phyloP scores from a whole-genome alignment of 2,329 filamentous ascomycete species.

The Apiospora rasikravindrae region DNA sequence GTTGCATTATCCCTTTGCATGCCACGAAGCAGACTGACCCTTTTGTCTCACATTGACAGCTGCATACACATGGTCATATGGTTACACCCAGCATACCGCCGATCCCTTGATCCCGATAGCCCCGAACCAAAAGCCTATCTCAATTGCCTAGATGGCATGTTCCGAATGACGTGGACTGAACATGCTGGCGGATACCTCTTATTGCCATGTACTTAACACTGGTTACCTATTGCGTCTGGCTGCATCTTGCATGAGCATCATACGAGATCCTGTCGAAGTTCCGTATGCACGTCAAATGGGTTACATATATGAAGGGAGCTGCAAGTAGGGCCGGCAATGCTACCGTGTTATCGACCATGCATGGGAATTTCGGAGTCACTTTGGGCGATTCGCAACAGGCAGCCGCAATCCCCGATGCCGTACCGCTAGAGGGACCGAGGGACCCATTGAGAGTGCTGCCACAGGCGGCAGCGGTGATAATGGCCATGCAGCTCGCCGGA shows the following conservation, averaged over 20 bases:
- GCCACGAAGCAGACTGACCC: neutral
- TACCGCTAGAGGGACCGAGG: neutral
- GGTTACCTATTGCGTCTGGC: neutral
- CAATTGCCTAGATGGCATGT: neutral
- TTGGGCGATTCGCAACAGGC: neutral
- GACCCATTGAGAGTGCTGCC: conserved; percentile 9
- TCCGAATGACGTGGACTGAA: neutral
- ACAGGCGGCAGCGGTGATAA: neutral
- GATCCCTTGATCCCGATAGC: neutral
- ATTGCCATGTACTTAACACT: neutral
- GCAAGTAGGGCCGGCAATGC: conserved; percentile 8
- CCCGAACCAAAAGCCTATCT: neutral
- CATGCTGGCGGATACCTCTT: neutral
- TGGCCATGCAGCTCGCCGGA: conserved; percentile 6
- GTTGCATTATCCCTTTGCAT: neutral
- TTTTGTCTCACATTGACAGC: neutral
- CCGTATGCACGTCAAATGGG: conserved; percentile 8
- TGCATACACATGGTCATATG: neutral
- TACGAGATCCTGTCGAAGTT: conserved; percentile 8
- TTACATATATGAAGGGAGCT: neutral
- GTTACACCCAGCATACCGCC: neutral
- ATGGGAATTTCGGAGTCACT: neutral
- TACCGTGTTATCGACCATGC: neutral
- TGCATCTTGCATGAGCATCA: conserved; percentile 16
- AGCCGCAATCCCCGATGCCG: conserved; percentile 8